Conservation (phyloP, 2,329 filamentous ascomycete species). For the Lecanicillium sp. region DNA sequence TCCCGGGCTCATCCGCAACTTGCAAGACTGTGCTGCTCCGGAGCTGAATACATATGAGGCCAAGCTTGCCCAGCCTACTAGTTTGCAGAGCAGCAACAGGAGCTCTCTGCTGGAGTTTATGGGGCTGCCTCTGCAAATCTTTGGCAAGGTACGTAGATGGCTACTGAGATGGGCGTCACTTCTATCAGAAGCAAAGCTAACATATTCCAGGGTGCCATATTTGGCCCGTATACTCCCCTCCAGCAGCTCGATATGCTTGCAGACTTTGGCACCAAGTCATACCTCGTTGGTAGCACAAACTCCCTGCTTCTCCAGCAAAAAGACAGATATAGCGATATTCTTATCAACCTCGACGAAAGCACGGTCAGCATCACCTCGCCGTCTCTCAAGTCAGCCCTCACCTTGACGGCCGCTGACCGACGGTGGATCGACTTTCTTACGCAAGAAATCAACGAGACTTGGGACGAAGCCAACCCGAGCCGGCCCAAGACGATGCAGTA, state of each 20-base stretch:
- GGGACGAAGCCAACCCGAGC: constrained; percentile 85
- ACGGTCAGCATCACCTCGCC: constrained; percentile 77
- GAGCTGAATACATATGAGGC: constrained; percentile 78
- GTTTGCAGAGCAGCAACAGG: constrained; percentile 84
- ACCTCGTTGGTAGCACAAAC: constrained; percentile 95
- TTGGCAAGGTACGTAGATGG: constrained; percentile 63
- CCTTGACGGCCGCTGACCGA: constrained; percentile 77
- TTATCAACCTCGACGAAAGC: constrained; percentile 91
- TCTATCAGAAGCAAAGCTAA: constrained; percentile 9
- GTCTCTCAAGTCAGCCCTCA: constrained; percentile 66
- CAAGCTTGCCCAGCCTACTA: constrained; percentile 68
- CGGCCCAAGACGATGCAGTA: constrained; percentile 94
- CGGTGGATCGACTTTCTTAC: constrained; percentile 96
- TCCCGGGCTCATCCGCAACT: constrained; percentile 79
- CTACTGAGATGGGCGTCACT: not conserved
- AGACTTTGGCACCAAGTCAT: constrained; percentile 91
- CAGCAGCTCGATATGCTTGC: constrained; percentile 93
- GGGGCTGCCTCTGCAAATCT: constrained; percentile 90
- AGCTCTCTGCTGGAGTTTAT: constrained; percentile 86
- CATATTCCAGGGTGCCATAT: constrained; percentile 60
- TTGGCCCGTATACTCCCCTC: constrained; percentile 91
- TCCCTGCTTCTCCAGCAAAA: constrained; percentile 88
- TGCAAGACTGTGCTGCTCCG: constrained; percentile 96
- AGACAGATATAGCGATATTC: constrained; percentile 90
- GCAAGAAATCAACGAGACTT: constrained; percentile 89